phyloP scores from a whole-genome alignment of 1,284 basidiomycete species.

The Cutaneotrichosporon sp. region DNA sequence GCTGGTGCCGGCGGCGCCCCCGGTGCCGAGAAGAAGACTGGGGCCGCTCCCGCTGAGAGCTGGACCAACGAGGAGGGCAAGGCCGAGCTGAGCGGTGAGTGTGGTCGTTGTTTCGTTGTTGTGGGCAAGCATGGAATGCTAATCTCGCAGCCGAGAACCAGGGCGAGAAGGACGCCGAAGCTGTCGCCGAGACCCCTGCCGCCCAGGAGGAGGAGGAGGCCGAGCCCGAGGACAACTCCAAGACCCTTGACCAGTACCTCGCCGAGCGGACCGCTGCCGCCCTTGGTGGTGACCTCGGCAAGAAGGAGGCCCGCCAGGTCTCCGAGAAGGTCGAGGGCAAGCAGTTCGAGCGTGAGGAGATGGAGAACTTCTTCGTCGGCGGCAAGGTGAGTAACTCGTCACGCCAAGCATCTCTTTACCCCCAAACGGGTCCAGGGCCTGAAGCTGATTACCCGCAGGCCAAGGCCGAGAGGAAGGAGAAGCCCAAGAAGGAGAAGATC shows the following conservation, averaged over 20 bases:
- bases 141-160: conserved; percentile 48
- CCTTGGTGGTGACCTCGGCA: conserved; percentile 23
- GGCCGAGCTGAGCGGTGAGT: conserved; percentile 63
- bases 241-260: conserved; percentile 51
- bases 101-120: not conserved
- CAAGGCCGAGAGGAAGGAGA: conserved; percentile 27
- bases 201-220: conserved; percentile 43
- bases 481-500: conserved; percentile 48
- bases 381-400: conserved; percentile 44
- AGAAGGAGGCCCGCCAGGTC: conserved; percentile 34
- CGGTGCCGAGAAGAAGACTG: conserved; percentile 82
- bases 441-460: not conserved
- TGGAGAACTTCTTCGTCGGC: conserved; percentile 39
- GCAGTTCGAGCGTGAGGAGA: conserved; percentile 42
- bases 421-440: no score
- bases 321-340: conserved; percentile 33
- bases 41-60: conserved; percentile 56
- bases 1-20: conserved; percentile 54
- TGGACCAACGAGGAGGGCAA: conserved; percentile 86
- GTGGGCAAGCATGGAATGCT: conserved; percentile 6
- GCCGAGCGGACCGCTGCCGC: conserved; percentile 44
- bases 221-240: conserved; percentile 91
- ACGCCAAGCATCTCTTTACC: no score
- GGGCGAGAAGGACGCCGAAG: conserved; percentile 45
- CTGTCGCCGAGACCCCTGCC: conserved; percentile 41